Percentiles rank a stretch among this genome's conserved stretches.
These are phyloP conservation scores for Calonectria multiphialidica DNA, from an alignment of 2,329 filamentous ascomycete species.

Conservation along the genomic window DNA sequence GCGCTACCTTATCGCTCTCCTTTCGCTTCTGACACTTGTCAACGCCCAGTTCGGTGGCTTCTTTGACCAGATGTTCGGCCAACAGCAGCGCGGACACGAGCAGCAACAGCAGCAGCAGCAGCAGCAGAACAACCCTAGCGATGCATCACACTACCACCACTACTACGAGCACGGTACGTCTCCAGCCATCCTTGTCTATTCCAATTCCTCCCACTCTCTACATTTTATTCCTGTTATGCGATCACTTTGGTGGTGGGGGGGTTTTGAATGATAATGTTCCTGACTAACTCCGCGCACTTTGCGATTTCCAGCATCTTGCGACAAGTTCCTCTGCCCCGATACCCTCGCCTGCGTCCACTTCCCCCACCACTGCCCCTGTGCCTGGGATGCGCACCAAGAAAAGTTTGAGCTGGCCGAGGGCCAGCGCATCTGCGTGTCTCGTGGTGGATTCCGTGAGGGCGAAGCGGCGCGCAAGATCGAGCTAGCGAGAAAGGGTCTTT, in stretches of 20 bases:
- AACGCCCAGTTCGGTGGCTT: conserved; percentile 88
- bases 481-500: conserved; percentile 81
- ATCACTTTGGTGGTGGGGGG: background rate
- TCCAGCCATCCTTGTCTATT: background rate
- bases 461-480: conserved; percentile 83
- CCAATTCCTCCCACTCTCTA: background rate
- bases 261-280: background rate
- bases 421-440: conserved; percentile 79
- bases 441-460: conserved; percentile 78
- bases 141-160: conserved; percentile 82
- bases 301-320: conserved; percentile 76
- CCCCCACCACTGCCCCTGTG: conserved; percentile 96
- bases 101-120: conserved; percentile 64
- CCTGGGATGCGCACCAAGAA: conserved; percentile 81
- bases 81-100: conserved; percentile 56
- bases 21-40: conserved; percentile 72
- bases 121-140: conserved; percentile 85
- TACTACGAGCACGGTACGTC: conserved; percentile 75
- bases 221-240: no score
- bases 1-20: conserved; percentile 55
- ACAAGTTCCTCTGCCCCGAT: conserved; percentile 93
- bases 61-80: conserved; percentile 96
- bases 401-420: conserved; percentile 83
- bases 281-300: background rate
- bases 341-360: conserved; percentile 96